Conservation (phyloP, 2,329 filamentous ascomycete species). For the Aspergillus sp. region DNA sequence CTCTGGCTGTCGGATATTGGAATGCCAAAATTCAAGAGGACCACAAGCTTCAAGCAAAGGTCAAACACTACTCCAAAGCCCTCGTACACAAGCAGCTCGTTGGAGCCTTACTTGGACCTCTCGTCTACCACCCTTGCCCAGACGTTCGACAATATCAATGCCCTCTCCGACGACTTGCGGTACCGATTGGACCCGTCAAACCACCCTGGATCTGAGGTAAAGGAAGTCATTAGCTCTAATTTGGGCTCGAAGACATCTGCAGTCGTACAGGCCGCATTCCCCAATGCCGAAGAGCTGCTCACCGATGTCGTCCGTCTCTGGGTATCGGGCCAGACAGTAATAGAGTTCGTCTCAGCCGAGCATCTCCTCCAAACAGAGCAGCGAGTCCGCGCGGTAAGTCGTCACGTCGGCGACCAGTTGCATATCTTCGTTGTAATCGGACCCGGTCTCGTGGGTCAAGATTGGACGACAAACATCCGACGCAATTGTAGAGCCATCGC, state of each 20-base stretch:
- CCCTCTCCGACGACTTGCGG: constrained; percentile 39
- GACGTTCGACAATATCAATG: constrained; percentile 16
- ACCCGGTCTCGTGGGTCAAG: constrained; percentile 19
- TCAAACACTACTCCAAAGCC: background rate
- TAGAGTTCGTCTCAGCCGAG: constrained; percentile 16
- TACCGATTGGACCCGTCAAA: constrained; percentile 40
- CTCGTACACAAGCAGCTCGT: constrained; percentile 22
- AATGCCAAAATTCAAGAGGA: constrained; percentile 32
- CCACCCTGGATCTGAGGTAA: constrained; percentile 47
- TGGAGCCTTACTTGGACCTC: constrained; percentile 19
- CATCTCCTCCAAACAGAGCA: constrained; percentile 15
- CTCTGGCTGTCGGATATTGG: constrained; percentile 49
- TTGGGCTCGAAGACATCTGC: constrained; percentile 20
- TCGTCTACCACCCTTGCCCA: constrained; percentile 11
- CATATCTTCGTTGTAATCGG: constrained; percentile 29
- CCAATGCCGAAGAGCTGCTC: constrained; percentile 32
- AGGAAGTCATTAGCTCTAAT: constrained; percentile 39
- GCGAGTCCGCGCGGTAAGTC: constrained; percentile 10
- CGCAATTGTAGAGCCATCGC: constrained; percentile 36
- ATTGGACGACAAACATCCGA: constrained; percentile 28
- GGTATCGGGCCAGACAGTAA: constrained; percentile 20
- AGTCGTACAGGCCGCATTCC: constrained; percentile 44
- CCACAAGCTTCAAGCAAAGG: background rate
- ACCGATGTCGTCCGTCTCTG: constrained; percentile 31
- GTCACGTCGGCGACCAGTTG: constrained; percentile 19